Conservation (phyloP, 2,329 filamentous ascomycete genomes). For the Colletotrichum tamarilloi region DNA sequence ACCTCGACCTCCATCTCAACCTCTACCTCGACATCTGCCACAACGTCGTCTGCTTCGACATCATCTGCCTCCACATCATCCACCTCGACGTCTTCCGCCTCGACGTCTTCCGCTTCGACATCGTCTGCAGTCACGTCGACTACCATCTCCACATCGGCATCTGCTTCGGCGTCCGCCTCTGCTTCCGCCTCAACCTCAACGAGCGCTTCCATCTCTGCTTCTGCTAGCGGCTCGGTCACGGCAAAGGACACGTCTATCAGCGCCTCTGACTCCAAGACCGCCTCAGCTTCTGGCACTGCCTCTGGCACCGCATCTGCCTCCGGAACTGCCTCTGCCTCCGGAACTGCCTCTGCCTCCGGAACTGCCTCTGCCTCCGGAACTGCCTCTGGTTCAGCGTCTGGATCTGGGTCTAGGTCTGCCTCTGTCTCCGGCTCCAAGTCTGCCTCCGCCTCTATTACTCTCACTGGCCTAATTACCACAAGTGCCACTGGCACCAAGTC, state of each 20-base stretch:
- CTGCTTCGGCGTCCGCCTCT: slow-evolving; percentile 2
- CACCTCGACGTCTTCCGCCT: slow-evolving; percentile 46
- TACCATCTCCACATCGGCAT: slow-evolving; percentile 34
- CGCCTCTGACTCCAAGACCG: slow-evolving; percentile 29
- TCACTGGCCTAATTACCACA: slow-evolving; percentile 4
- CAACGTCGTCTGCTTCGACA: slow-evolving; percentile 40
- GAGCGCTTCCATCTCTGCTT: not conserved
- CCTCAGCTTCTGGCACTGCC: not conserved
- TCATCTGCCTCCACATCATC: slow-evolving; percentile 46
- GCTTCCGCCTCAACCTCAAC: slow-evolving; percentile 6
- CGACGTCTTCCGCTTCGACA: slow-evolving; percentile 43
- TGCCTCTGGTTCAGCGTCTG: not conserved
- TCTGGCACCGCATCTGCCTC: not conserved
- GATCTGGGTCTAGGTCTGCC: not conserved
- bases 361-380: not conserved
- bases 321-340: not conserved
- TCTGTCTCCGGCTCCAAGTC: not conserved
- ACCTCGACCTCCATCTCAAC: not conserved
- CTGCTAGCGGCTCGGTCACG: not conserved
- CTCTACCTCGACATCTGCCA: not conserved
- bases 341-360: not conserved
- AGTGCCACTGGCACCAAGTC: not conserved
- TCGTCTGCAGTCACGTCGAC: no score
- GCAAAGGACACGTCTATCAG: slow-evolving; percentile 39
- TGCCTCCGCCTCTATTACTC: not conserved